Evolutionary conservation across 306 rosid genomes (phyloP).

Genomic region (Arachis stenosperma): DNA sequence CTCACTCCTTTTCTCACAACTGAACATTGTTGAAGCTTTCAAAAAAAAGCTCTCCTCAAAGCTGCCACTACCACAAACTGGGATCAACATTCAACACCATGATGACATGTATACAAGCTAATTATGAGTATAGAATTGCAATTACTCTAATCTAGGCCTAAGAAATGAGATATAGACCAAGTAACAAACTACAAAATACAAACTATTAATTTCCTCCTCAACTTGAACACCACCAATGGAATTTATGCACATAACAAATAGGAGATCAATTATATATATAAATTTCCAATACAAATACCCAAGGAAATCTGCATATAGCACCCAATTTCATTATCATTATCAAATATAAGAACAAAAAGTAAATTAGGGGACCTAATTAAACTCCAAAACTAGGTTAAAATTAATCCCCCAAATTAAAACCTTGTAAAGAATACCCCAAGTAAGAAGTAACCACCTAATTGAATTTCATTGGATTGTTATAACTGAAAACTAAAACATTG

Average conservation of each 20-base stretch:
- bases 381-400: background rate
- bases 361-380: background rate
- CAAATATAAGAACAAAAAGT: background rate
- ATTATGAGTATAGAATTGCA: background rate
- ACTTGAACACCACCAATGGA: background rate
- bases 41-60: background rate
- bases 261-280: background rate
- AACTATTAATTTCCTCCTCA: background rate
- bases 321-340: background rate
- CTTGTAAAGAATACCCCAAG: background rate
- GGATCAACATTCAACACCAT: background rate
- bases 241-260: background rate
- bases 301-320: background rate
- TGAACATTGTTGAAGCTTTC: background rate
- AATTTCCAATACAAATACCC: background rate
- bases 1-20: background rate
- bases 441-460: no score
- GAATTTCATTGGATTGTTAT: slow-evolving; percentile 38
- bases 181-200: background rate
- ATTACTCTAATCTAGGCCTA: background rate
- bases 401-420: background rate
- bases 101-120: no score
- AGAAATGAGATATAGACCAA: background rate
- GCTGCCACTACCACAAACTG: background rate
- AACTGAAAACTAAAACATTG: slow-evolving; percentile 19